Evolutionary conservation across 441 rosid genomes (phyloP).

Genomic region (Euphorbia corollata): DNA sequence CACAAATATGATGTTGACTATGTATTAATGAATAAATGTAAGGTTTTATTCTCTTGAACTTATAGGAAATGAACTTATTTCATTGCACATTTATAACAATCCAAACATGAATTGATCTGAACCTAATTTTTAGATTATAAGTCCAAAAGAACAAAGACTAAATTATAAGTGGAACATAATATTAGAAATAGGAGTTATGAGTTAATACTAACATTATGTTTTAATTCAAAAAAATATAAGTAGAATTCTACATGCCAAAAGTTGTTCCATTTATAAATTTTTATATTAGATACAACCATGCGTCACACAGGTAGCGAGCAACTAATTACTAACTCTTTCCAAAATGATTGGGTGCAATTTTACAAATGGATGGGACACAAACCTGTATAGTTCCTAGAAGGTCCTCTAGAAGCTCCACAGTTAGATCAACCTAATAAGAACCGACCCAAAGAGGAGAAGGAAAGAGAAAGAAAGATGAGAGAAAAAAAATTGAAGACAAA

Average conservation of each 20-base stretch:
- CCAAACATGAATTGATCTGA: no score
- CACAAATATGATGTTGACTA: background rate
- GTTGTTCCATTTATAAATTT: background rate
- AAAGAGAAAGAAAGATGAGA: background rate
- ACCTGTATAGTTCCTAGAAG: constrained; percentile 76
- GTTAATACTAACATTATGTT: background rate
- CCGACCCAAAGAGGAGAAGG: constrained; percentile 23
- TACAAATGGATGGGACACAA: constrained; percentile 10
- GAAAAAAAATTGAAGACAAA: constrained; percentile 8
- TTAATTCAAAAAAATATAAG: background rate
- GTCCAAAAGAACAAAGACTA: background rate
- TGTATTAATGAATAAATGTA: background rate
- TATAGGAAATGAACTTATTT: no score
- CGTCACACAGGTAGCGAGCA: background rate
- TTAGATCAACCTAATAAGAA: constrained; percentile 57
- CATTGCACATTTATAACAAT: no score
- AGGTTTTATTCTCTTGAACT: no score
- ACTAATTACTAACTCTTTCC: background rate
- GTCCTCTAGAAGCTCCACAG: constrained; percentile 73
- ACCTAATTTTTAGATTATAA: no score
- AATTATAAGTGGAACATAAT: background rate
- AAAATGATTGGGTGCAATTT: constrained; percentile 11
- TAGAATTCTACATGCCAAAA: background rate
- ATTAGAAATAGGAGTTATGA: background rate
- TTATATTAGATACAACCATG: background rate